Base-by-base conservation (phyloP, 768 basidiomycete genomes). In the Tylopilus subfusipes region DNA sequence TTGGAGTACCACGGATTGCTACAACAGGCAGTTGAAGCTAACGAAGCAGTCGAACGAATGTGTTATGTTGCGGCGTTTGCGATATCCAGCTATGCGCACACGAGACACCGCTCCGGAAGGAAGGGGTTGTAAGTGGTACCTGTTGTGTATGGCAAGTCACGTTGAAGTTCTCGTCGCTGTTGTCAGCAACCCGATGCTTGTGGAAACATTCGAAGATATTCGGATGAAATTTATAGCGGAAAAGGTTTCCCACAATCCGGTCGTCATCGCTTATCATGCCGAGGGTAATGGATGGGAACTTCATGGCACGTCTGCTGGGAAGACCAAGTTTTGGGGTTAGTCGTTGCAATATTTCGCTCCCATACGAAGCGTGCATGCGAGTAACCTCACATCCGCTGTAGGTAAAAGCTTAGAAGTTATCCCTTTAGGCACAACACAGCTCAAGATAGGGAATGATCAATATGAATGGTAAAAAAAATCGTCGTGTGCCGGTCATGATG, bases 371-470 rank as follows among this genome's bases (percentile, higher is more conserved):
- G 42, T 55, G 60, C 31, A 53, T 50, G 52, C 50, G 55, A 52
- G 52, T 66, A 66, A 69, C 56, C 12, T 49, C 31, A 30, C 16
- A 48, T 54, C 54, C 57, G 21, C 34, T 55, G 16, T 48, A 91
- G 91, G 92, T n/a, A 93, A 91, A 75, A 91, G 88, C 60, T 72
- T 94, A 62, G 93, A 94, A 71, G 82, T 95, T 43, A 88, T 90
- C 42, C 92, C 91, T 19, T 72, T 86, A 49, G 93, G 93, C 13
- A 81, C 74, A 4, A 86, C 83, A 22, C 81, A 80, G 54, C 73
- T 93, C 55, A 81, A 69, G 61, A 84, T 91, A 48, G 87, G 81
- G 16, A 64, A 80, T 12, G 86, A 91, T 65, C 72, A 74, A 52
- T 94, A 82, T 68, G 75, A 81, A 57, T 94, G 92, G 92, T 88